Base-by-base conservation (phyloP, 768 basidiomycete species). In the Lentinula lateritia region DNA sequence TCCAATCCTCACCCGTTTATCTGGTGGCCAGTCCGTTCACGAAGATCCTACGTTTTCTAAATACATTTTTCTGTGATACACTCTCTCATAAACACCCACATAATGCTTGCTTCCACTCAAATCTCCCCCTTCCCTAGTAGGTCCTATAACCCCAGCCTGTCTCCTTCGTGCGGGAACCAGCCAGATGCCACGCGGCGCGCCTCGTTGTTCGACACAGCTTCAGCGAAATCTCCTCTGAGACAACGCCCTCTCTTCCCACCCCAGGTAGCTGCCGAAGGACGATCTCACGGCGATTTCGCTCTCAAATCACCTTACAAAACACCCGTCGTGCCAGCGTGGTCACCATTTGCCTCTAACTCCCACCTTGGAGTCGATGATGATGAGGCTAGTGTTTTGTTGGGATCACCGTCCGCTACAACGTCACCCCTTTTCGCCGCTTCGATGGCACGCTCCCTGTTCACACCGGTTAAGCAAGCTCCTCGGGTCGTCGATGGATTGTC, bases 191-290 rank as follows among this genome's bases (percentile, higher is more conserved):
- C 75, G 9, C 75, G 74, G 12, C 74, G 76, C 41, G 46, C 66
- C 36, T 60, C 73, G 38, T 73, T 78, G 45, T 81, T 76, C 66
- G 81, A 82, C 66, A 80, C 83, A 36, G 82, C 85, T 50, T 83
- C 87, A 82, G 77, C 84, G 52, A 83, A 86, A 1, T 85, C 88
- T 5, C 86, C 86, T 10, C 78, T 85, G 62, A 76, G 82, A 57
- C 77, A 78, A 64, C 74, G 74, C 10, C 72, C 74, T 15, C 73
- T 78, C 57, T 80, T 79, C 66, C 70, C 76, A 5, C 69, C 66
- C 62, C 60, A 62, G 63, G 65, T 61, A 42, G 65, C 72, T 56
- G 66, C 38, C n/a, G 63, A 32, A n/a, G 67, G 55, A 72, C 43
- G 79, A 81, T 65, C 64, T 71, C 58, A 82, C 39, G 3, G 28